A percentile compares a stretch with the other conserved stretches of the same genome.
These are phyloP conservation scores for Russula brevipes DNA, from an alignment of 768 basidiomycete genomes.

Conservation along the genomic window DNA sequence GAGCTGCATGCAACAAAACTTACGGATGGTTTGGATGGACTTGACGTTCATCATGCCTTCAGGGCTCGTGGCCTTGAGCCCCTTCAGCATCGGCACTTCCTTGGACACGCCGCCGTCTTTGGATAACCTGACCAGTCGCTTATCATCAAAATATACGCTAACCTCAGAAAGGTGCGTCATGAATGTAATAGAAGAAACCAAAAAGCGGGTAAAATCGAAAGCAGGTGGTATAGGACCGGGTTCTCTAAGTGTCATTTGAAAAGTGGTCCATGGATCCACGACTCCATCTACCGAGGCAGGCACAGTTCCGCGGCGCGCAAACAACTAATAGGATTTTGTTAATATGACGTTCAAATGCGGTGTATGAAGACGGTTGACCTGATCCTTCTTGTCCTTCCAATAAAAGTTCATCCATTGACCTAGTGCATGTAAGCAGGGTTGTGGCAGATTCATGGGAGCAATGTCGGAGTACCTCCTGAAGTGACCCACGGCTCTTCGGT, in stretches of 20 bases:
- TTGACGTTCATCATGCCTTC: slow-evolving; percentile 64
- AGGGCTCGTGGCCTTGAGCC: slow-evolving; percentile 51
- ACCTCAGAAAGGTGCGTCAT: slow-evolving; percentile 76
- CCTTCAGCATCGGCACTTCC: slow-evolving; percentile 48
- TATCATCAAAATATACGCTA: slow-evolving; percentile 77
- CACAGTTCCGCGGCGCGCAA: slow-evolving; percentile 71
- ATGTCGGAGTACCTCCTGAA: slow-evolving; percentile 55
- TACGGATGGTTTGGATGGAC: slow-evolving; percentile 59
- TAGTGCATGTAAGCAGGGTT: slow-evolving; percentile 33
- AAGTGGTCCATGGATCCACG: slow-evolving; percentile 68
- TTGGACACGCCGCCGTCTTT: slow-evolving; percentile 56
- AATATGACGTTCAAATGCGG: not conserved
- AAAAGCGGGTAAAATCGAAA: slow-evolving; percentile 85
- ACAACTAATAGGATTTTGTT: slow-evolving; percentile 46
- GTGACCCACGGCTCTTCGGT: slow-evolving; percentile 81
- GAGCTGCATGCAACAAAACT: slow-evolving; percentile 27
- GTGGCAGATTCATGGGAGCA: slow-evolving; percentile 23
- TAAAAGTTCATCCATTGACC: slow-evolving; percentile 94
- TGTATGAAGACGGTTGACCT: slow-evolving; percentile 40
- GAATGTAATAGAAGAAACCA: slow-evolving; percentile 89
- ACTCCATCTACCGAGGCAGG: slow-evolving; percentile 36
- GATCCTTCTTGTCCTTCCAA: slow-evolving; percentile 91
- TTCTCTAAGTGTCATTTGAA: slow-evolving; percentile 85
- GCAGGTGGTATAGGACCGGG: slow-evolving; percentile 71
- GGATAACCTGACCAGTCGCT: slow-evolving; percentile 58